Evolutionary conservation across 2,329 filamentous ascomycete genomes (phyloP).

Genomic region (Talaromyces piceae): DNA sequence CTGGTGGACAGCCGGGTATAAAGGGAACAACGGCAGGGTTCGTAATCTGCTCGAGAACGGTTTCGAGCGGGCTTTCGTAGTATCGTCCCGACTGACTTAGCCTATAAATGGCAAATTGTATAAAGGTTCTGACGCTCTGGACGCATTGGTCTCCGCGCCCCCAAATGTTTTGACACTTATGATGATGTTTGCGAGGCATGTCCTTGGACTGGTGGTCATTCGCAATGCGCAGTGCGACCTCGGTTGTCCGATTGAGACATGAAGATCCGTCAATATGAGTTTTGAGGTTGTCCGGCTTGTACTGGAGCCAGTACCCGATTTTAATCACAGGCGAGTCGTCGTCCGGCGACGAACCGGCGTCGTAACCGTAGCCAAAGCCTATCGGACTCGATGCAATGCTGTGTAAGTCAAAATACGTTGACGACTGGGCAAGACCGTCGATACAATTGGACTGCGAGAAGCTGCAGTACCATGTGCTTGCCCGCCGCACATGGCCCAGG

Average conservation of each 20-base stretch:
- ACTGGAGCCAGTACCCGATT: constrained; percentile 30
- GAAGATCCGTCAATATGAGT: constrained; percentile 16
- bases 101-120: constrained; percentile 22
- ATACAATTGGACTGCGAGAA: constrained; percentile 30
- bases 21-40: constrained; percentile 15
- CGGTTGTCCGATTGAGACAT: constrained; percentile 28
- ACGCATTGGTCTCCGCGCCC: constrained; percentile 21
- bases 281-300: constrained; percentile 21
- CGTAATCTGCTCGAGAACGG: constrained; percentile 22
- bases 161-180: constrained; percentile 34
- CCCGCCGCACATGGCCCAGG: neutral
- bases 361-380: constrained; percentile 29
- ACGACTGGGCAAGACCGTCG: constrained; percentile 32
- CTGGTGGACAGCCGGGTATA: constrained; percentile 20
- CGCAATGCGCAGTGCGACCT: constrained; percentile 29
- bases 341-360: constrained; percentile 15
- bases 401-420: constrained; percentile 25
- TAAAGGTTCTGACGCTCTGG: constrained; percentile 20
- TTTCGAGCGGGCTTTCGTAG: constrained; percentile 24
- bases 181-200: constrained; percentile 19
- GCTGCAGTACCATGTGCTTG: constrained; percentile 17
- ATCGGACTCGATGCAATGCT: constrained; percentile 27
- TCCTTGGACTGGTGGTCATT: constrained; percentile 19
- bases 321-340: constrained; percentile 25
- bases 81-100: constrained; percentile 20